A percentile compares a stretch with the other conserved stretches of the same genome.
Conservation (phyloP, 768 basidiomycete genomes). For the Pleurotus djamor region DNA sequence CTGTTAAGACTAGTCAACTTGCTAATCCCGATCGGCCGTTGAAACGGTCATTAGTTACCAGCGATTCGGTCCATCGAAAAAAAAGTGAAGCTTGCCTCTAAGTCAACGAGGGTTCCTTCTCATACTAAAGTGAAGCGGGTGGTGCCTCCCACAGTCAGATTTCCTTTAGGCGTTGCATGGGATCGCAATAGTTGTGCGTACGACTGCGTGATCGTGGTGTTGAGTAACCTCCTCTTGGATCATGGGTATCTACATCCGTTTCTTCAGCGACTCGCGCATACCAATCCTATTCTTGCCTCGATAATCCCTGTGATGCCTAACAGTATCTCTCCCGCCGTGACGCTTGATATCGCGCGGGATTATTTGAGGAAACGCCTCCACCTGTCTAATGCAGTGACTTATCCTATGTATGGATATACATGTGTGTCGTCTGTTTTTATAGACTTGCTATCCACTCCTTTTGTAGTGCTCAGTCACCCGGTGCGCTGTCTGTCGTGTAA, state of each 20-base stretch:
- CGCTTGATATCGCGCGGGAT: background rate
- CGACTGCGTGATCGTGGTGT: too few species aligned
- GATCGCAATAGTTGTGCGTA: slow-evolving; percentile 1
- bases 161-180: background rate
- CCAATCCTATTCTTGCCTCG: background rate
- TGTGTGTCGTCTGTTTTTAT: background rate
- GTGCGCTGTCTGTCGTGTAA: slow-evolving; percentile 14
- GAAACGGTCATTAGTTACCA: too few species aligned
- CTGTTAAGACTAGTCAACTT: too few species aligned
- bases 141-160: background rate
- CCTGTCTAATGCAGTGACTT: background rate
- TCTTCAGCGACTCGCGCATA: background rate
- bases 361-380: background rate
- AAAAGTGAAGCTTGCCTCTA: background rate
- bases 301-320: background rate
- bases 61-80: too few species aligned
- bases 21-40: too few species aligned
- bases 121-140: background rate
- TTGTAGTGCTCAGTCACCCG: too few species aligned
- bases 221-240: background rate
- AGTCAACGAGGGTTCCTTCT: background rate
- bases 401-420: background rate
- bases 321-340: too few species aligned
- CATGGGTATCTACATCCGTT: background rate
- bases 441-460: background rate